Conservation (phyloP, 192 early-diverging fungal species). For the Obelidium mucronatum region DNA sequence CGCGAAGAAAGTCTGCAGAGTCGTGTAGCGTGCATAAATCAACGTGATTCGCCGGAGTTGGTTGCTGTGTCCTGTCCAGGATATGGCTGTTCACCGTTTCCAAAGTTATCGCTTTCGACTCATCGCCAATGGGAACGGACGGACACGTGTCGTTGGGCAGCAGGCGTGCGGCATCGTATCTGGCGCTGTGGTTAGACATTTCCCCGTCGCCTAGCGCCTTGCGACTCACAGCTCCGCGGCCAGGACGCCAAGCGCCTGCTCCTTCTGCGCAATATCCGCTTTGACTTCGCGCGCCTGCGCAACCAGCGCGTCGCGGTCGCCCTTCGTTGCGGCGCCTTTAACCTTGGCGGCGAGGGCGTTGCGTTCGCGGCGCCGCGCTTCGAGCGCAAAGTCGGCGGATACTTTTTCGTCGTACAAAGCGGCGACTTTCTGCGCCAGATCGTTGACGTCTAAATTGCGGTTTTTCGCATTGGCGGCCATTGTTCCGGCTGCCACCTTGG, state of each 20-base stretch:
- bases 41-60: conserved; percentile 69
- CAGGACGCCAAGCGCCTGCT: conserved; percentile 53
- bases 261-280: conserved; percentile 58
- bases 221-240: conserved; percentile 56
- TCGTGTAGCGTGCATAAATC: conserved; percentile 70
- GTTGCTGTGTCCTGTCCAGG: conserved; percentile 38
- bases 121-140: conserved; percentile 75
- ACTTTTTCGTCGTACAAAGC: conserved; percentile 55
- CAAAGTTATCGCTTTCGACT: conserved; percentile 65
- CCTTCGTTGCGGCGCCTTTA: conserved; percentile 38
- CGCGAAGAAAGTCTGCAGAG: conserved; percentile 83
- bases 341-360: conserved; percentile 50
- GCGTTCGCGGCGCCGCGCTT: conserved; percentile 53
- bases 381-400: conserved; percentile 52
- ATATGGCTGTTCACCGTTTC: conserved; percentile 52
- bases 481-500: conserved; percentile 51
- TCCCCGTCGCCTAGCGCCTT: no score
- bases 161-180: conserved; percentile 64
- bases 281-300: conserved; percentile 68
- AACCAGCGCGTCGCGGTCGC: conserved; percentile 46
- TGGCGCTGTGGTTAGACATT: no score
- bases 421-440: conserved; percentile 42
- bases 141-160: conserved; percentile 86
- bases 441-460: conserved; percentile 48
- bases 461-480: conserved; percentile 6